Evolutionary conservation across 2,329 filamentous ascomycete species (phyloP).

Genomic region (Leptographium flavum): DNA sequence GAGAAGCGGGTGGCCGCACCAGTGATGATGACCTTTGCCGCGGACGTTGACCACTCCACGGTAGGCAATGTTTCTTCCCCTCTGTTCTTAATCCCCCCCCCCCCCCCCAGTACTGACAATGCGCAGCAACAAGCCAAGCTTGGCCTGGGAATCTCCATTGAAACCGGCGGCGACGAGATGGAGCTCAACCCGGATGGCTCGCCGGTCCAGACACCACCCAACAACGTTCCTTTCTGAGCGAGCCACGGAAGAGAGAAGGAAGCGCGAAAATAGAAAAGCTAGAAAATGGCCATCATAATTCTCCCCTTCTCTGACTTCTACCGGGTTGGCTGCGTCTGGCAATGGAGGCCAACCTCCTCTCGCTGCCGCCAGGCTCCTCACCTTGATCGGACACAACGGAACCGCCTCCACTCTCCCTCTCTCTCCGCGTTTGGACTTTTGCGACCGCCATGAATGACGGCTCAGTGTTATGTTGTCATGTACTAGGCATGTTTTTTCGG

Average conservation of each 20-base stretch:
- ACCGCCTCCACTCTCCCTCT: slow-evolving; percentile 5
- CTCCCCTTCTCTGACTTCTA: neutral
- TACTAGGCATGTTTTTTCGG: no score
- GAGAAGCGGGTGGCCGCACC: slow-evolving; percentile 93
- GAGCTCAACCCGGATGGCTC: slow-evolving; percentile 66
- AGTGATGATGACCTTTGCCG: slow-evolving; percentile 86
- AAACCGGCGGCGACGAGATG: slow-evolving; percentile 70
- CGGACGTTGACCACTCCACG: slow-evolving; percentile 90
- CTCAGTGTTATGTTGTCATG: slow-evolving; percentile 1
- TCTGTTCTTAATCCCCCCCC: neutral
- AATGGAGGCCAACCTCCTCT: neutral
- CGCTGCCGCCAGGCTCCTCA: neutral
- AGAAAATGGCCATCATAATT: neutral
- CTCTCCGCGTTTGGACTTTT: neutral
- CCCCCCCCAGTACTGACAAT: slow-evolving; percentile 15
- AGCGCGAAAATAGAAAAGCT: neutral
- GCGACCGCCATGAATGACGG: neutral
- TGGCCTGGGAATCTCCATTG: slow-evolving; percentile 84
- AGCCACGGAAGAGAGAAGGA: neutral
- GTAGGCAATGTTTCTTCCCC: slow-evolving; percentile 40
- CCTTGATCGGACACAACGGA: neutral
- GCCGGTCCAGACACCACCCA: slow-evolving; percentile 36
- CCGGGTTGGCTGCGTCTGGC: neutral
- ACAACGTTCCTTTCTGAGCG: slow-evolving; percentile 49
- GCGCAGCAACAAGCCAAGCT: slow-evolving; percentile 83